Evolutionary conservation across 352 stramenopile genomes (phyloP).

Genomic region (Phytophthora cactorum): DNA sequence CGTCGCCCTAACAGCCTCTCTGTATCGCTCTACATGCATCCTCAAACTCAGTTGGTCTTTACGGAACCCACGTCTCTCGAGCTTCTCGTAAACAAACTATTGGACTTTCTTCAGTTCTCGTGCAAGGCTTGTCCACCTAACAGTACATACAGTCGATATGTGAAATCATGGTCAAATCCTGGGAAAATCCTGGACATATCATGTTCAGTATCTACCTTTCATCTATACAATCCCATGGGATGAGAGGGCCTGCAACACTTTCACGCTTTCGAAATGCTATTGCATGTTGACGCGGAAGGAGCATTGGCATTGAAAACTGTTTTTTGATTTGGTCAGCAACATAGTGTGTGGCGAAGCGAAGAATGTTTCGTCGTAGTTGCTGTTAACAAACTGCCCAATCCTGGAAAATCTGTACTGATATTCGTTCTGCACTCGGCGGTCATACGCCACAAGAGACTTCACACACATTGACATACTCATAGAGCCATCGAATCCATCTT

Average conservation of each 20-base stretch:
- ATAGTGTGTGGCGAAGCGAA: not conserved
- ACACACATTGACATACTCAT: not conserved
- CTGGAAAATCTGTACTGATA: constrained; percentile 10
- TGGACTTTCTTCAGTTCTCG: too few species aligned
- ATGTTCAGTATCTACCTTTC: not conserved
- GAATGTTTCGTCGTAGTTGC: not conserved
- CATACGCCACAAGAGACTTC: not conserved
- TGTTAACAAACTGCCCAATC: constrained; percentile 5
- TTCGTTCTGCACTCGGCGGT: constrained; percentile 10
- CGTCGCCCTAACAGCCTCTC: too few species aligned
- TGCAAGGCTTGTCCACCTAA: too few species aligned
- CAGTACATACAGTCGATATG: too few species aligned
- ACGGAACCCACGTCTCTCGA: too few species aligned
- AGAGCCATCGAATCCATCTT: not conserved
- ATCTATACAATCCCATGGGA: not conserved
- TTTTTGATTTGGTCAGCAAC: not conserved
- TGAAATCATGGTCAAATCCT: not conserved
- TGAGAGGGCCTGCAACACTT: not conserved
- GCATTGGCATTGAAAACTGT: not conserved
- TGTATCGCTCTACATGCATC: too few species aligned
- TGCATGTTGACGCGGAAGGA: not conserved
- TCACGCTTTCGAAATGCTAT: not conserved
- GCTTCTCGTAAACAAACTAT: too few species aligned
- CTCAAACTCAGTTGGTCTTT: too few species aligned
- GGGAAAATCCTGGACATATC: not conserved